Evolutionary conservation across 2,329 filamentous ascomycete genomes (phyloP).

Genomic region (Apiospora marii): DNA sequence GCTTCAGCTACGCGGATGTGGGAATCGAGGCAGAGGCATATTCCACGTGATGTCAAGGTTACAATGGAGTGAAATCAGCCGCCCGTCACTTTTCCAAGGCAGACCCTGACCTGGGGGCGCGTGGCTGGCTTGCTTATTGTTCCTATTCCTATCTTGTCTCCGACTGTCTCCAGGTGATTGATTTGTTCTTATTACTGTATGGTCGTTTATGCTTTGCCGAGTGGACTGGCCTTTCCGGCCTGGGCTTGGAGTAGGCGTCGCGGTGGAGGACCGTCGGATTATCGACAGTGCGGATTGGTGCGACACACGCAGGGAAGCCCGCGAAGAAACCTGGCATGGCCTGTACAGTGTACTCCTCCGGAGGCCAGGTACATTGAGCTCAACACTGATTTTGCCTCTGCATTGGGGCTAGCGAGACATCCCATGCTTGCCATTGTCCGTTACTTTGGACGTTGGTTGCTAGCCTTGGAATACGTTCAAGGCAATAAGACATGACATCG

Average conservation of each 20-base stretch:
- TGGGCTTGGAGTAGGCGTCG: constrained; percentile 20
- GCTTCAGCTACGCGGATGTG: not conserved
- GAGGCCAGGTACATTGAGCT: constrained; percentile 23
- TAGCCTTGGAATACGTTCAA: constrained; percentile 29
- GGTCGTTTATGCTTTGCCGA: constrained; percentile 24
- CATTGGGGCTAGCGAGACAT: constrained; percentile 37
- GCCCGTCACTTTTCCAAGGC: constrained; percentile 14
- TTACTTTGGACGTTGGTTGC: constrained; percentile 22
- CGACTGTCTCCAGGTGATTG: constrained; percentile 10
- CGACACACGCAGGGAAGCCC: not conserved
- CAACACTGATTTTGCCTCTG: constrained; percentile 20
- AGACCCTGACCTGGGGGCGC: not conserved
- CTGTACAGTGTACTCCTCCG: constrained; percentile 25
- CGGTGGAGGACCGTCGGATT: constrained; percentile 13
- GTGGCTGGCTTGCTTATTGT: constrained; percentile 15
- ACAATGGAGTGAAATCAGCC: not conserved
- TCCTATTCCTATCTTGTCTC: constrained; percentile 17
- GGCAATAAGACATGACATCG: constrained; percentile 36
- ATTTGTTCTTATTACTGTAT: constrained; percentile 4
- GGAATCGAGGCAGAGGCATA: not conserved
- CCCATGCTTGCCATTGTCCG: constrained; percentile 34
- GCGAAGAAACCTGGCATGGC: constrained; percentile 20
- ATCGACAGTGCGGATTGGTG: constrained; percentile 25
- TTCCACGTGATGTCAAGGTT: constrained; percentile 29
- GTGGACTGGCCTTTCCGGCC: constrained; percentile 18